phyloP scores from a whole-genome alignment of 139 green algal species.

The Picochlorum sp. region DNA sequence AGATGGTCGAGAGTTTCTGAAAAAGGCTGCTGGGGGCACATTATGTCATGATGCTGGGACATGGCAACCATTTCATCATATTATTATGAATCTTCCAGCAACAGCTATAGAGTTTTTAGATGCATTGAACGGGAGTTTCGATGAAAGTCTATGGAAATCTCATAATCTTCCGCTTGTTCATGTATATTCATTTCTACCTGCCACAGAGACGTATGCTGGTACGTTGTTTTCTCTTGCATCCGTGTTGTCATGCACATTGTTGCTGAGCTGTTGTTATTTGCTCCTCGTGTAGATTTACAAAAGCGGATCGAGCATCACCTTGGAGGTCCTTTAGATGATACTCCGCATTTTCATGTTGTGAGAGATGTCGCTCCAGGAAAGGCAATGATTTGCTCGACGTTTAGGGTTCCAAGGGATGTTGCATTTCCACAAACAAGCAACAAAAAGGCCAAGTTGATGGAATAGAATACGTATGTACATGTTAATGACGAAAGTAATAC shows the following conservation, averaged over 20 bases:
- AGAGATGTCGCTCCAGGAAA: slow-evolving; percentile 89
- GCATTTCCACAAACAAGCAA: slow-evolving; percentile 5
- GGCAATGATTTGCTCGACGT: slow-evolving; percentile 83
- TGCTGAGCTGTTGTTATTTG: not conserved
- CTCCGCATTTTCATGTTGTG: slow-evolving; percentile 50
- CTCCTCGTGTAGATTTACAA: slow-evolving; percentile 38
- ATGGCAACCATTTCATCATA: slow-evolving; percentile 47
- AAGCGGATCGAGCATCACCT: slow-evolving; percentile 46
- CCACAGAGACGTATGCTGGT: slow-evolving; percentile 57
- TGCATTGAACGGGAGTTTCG: slow-evolving; percentile 64
- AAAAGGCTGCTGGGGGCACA: slow-evolving; percentile 2
- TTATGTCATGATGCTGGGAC: not conserved
- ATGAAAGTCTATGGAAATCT: slow-evolving; percentile 44
- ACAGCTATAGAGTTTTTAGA: slow-evolving; percentile 84
- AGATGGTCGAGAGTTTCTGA: slow-evolving; percentile 59
- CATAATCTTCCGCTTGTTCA: slow-evolving; percentile 73
- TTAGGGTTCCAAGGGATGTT: slow-evolving; percentile 54
- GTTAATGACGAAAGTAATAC: slow-evolving; percentile 8
- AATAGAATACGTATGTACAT: not conserved
- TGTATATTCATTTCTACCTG: slow-evolving; percentile 82
- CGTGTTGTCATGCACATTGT: not conserved
- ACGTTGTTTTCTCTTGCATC: not conserved
- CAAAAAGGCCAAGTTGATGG: slow-evolving; percentile 2
- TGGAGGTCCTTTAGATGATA: slow-evolving; percentile 45
- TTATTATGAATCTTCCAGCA: slow-evolving; percentile 92